These are phyloP conservation scores for Cardamine chenopodiifolia DNA, from an alignment of 345 rosid genomes.

Conservation along the genomic window DNA sequence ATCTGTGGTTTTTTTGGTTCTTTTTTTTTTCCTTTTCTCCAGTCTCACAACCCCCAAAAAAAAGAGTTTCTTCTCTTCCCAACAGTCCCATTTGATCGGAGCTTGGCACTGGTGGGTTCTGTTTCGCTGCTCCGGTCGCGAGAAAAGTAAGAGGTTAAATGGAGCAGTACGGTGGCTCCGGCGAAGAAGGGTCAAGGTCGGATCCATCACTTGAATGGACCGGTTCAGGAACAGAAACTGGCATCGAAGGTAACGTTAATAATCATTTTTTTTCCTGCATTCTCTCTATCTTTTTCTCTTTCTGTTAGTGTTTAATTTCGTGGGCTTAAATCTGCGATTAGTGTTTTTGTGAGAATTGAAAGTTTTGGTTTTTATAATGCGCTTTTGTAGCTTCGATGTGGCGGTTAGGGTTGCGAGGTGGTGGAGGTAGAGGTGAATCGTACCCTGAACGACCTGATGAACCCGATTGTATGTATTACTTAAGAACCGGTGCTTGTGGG, in stretches of 20 bases:
- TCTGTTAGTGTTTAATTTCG: slow-evolving; percentile 15
- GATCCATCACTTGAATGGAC: slow-evolving; percentile 79
- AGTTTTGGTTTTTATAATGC: slow-evolving; percentile 32
- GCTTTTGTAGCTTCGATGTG: slow-evolving; percentile 65
- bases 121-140: slow-evolving; percentile 27
- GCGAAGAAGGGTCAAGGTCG: slow-evolving; percentile 60
- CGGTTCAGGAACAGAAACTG: slow-evolving; percentile 59
- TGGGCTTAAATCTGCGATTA: slow-evolving; percentile 26
- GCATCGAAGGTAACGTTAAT: slow-evolving; percentile 61
- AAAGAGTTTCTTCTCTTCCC: neutral
- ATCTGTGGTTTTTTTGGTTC: slow-evolving; percentile 20
- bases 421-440: slow-evolving; percentile 40
- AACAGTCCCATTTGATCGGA: slow-evolving; percentile 57
- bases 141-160: slow-evolving; percentile 25
- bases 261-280: slow-evolving; percentile 23
- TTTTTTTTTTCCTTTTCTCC: neutral
- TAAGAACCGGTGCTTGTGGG: slow-evolving; percentile 83
- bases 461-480: slow-evolving; percentile 76
- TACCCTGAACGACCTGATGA: slow-evolving; percentile 84
- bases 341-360: slow-evolving; percentile 21
- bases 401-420: slow-evolving; percentile 61
- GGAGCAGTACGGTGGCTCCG: slow-evolving; percentile 73
- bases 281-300: slow-evolving; percentile 17
- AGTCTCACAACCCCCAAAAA: neutral
- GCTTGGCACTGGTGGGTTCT: slow-evolving; percentile 42